phyloP scores from a whole-genome alignment of 768 basidiomycete species.

The Russula vinacea region DNA sequence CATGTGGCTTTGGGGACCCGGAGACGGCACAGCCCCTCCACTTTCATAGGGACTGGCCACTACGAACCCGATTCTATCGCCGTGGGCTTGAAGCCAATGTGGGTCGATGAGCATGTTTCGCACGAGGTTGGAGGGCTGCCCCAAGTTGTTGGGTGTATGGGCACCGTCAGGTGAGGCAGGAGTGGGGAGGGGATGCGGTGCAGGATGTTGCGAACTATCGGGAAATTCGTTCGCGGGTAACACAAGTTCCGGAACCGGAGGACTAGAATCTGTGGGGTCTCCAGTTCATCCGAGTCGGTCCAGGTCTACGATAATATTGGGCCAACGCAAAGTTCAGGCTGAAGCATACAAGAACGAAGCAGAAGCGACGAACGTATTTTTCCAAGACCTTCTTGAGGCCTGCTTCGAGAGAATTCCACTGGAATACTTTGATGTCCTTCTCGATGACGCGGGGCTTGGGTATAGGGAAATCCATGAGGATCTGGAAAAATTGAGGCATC shows the following conservation, averaged over 20 bases:
- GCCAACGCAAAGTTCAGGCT: background rate
- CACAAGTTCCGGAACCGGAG: background rate
- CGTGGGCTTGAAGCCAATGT: constrained; percentile 15
- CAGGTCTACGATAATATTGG: constrained; percentile 9
- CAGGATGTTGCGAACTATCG: background rate
- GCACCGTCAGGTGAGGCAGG: background rate
- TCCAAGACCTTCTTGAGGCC: constrained; percentile 77
- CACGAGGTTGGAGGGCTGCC: background rate
- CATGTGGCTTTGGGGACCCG: background rate
- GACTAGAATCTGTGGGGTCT: background rate
- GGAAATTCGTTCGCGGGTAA: background rate
- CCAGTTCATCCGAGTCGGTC: background rate
- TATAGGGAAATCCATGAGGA: constrained; percentile 93
- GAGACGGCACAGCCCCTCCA: background rate
- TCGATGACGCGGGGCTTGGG: constrained; percentile 97
- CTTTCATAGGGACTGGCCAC: background rate
- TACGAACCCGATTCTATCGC: background rate
- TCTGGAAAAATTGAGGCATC: constrained; percentile 80
- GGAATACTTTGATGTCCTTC: constrained; percentile 90
- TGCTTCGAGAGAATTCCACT: constrained; percentile 66
- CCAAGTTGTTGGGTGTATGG: background rate
- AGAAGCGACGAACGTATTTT: constrained; percentile 63
- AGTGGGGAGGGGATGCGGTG: background rate
- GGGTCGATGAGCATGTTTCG: constrained; percentile 23
- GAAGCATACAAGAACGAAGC: background rate